A percentile compares a stretch with the other conserved stretches of the same genome.
Conservation (phyloP, 2,329 filamentous ascomycete species). For the Phaeosphaeria sp. region DNA sequence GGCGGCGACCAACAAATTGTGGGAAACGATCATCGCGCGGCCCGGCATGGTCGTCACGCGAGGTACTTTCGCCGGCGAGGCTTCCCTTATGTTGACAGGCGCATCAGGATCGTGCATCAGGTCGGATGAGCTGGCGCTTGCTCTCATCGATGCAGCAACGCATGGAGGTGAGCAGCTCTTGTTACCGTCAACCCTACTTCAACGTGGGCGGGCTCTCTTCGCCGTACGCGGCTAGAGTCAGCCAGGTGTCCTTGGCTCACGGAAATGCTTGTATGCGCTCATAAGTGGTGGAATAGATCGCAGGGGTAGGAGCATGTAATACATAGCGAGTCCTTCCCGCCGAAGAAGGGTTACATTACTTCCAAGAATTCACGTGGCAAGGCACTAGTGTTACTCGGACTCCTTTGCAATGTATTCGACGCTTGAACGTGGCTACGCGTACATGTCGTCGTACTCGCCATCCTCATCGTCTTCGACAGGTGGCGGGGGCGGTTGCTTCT, state of each 20-base stretch:
- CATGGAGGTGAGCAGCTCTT: conserved; percentile 18
- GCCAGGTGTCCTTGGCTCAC: background rate
- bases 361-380: background rate
- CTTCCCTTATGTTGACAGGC: conserved; percentile 14
- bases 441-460: conserved; percentile 60
- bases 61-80: conserved; percentile 11
- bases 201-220: conserved; percentile 11
- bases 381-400: conserved; percentile 6
- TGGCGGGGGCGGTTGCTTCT: conserved; percentile 47
- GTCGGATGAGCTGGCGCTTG: conserved; percentile 25
- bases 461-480: conserved; percentile 59
- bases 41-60: conserved; percentile 17
- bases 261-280: background rate
- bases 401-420: conserved; percentile 10
- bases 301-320: background rate
- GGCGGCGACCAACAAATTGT: conserved; percentile 6
- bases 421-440: conserved; percentile 42
- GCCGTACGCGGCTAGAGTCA: background rate
- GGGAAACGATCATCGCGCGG: conserved; percentile 22
- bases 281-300: background rate
- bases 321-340: background rate
- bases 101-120: conserved; percentile 20
- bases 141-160: conserved; percentile 16
- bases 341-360: background rate
- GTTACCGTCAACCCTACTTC: conserved; percentile 10